A percentile compares a stretch with the other conserved stretches of the same genome.
These are phyloP conservation scores for Ophiognomonia clavigignenti-juglandacearum DNA, from an alignment of 2,329 filamentous ascomycete species.

Conservation along the genomic window DNA sequence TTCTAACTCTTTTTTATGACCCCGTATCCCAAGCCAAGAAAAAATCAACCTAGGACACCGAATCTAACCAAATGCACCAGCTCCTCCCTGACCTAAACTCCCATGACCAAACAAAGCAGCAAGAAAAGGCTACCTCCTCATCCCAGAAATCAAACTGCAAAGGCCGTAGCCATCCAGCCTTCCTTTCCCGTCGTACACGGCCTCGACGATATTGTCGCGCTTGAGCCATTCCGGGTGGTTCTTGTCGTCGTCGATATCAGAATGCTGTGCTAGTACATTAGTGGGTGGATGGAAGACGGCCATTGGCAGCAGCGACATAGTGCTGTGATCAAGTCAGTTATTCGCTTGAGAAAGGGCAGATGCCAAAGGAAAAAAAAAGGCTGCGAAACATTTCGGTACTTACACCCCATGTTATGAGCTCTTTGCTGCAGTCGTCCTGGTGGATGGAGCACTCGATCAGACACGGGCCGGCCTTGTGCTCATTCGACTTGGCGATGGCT, in stretches of 20 bases:
- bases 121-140: constrained; percentile 1
- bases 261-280: no score
- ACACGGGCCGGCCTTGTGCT: constrained; percentile 20
- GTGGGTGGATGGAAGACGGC: constrained; percentile 22
- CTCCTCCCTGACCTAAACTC: constrained; percentile 9
- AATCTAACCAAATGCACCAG: constrained; percentile 10
- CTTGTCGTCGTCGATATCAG: no score
- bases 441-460: constrained; percentile 24
- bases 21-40: constrained; percentile 4
- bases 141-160: constrained; percentile 11
- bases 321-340: constrained; percentile 13
- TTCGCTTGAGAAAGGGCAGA: background rate
- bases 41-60: background rate
- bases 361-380: background rate
- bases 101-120: background rate
- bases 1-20: constrained; percentile 9
- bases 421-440: constrained; percentile 24
- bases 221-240: no score
- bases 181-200: constrained; percentile 15
- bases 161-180: constrained; percentile 12
- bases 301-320: constrained; percentile 23
- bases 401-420: constrained; percentile 24
- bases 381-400: no score
- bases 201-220: constrained; percentile 3
- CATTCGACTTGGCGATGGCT: constrained; percentile 17